A percentile compares a stretch with the other conserved stretches of the same genome.
Conservation (phyloP, 2,329 filamentous ascomycete genomes). For the Cercospora sp. region DNA sequence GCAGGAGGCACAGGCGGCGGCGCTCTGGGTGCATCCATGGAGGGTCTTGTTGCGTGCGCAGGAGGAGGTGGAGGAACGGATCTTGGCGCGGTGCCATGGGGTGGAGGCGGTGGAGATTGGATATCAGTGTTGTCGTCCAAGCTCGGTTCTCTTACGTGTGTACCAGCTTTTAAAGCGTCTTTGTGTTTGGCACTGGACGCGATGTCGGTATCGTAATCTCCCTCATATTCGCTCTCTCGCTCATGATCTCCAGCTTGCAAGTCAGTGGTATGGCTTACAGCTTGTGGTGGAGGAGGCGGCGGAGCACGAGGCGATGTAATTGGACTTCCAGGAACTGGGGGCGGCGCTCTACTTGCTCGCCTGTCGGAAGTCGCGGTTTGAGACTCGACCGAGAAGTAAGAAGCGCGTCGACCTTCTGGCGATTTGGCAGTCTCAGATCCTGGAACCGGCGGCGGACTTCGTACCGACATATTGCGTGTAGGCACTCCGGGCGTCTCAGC, state of each 20-base stretch:
- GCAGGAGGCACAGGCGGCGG: slow-evolving; percentile 64
- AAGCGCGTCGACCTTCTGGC: slow-evolving; percentile 41
- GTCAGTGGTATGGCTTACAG: slow-evolving; percentile 41
- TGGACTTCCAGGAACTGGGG: slow-evolving; percentile 43
- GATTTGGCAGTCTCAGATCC: slow-evolving; percentile 31
- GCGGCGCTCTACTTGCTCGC: slow-evolving; percentile 39
- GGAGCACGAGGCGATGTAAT: slow-evolving; percentile 43
- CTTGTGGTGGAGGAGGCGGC: slow-evolving; percentile 50
- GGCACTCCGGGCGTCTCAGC: slow-evolving; percentile 34
- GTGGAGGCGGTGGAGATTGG: slow-evolving; percentile 42
- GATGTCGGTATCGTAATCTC: slow-evolving; percentile 97
- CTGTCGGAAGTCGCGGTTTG: slow-evolving; percentile 38
- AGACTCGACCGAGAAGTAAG: slow-evolving; percentile 45
- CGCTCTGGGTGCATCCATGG: slow-evolving; percentile 68
- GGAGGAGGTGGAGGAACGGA: slow-evolving; percentile 59
- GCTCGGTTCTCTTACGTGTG: slow-evolving; percentile 72
- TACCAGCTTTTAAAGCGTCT: slow-evolving; percentile 75
- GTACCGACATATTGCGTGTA: slow-evolving; percentile 34
- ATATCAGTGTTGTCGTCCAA: slow-evolving; percentile 63
- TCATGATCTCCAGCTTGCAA: slow-evolving; percentile 58
- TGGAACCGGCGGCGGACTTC: slow-evolving; percentile 40
- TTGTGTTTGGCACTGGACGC: slow-evolving; percentile 91
- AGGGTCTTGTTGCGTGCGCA: slow-evolving; percentile 51
- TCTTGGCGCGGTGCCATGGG: slow-evolving; percentile 42
- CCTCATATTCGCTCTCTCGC: slow-evolving; percentile 89